phyloP scores from a whole-genome alignment of 306 rosid species.

The Dalbergia oliveri region DNA sequence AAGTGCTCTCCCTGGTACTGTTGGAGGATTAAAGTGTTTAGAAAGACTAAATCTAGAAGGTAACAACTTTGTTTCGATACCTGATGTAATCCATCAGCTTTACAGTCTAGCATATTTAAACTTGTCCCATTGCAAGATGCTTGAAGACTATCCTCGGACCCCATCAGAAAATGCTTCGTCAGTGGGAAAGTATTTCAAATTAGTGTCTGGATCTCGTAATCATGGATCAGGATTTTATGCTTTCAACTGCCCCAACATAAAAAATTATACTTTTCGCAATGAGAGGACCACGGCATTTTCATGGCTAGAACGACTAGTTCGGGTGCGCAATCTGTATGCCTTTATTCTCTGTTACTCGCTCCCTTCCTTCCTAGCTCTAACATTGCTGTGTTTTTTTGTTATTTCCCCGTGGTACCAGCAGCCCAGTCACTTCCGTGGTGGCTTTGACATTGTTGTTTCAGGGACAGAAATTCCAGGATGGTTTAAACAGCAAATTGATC shows the following conservation, averaged over 20 bases:
- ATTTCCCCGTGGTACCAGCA: background rate
- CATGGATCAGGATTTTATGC: slow-evolving; percentile 29
- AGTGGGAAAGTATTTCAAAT: background rate
- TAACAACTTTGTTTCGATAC: background rate
- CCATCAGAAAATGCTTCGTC: background rate
- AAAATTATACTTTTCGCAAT: too few relatives aligned
- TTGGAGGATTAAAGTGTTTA: slow-evolving; percentile 20
- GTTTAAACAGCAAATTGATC: background rate
- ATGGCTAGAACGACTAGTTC: background rate
- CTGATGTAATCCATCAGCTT: background rate
- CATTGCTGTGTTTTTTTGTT: background rate
- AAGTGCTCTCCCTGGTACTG: background rate
- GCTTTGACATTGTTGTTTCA: slow-evolving; percentile 34
- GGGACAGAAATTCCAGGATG: background rate
- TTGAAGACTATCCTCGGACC: slow-evolving; percentile 9
- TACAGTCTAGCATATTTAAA: slow-evolving; percentile 31
- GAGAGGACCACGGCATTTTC: too few relatives aligned
- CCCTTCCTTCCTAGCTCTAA: background rate
- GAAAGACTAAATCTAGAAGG: slow-evolving; percentile 38
- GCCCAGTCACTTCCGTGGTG: slow-evolving; percentile 30
- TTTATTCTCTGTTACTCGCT: background rate
- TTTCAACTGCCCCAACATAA: background rate
- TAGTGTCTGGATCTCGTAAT: background rate
- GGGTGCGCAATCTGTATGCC: background rate
- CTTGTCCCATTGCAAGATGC: background rate